phyloP scores from a whole-genome alignment of 2,329 filamentous ascomycete genomes.

The Calonectria crousiana region DNA sequence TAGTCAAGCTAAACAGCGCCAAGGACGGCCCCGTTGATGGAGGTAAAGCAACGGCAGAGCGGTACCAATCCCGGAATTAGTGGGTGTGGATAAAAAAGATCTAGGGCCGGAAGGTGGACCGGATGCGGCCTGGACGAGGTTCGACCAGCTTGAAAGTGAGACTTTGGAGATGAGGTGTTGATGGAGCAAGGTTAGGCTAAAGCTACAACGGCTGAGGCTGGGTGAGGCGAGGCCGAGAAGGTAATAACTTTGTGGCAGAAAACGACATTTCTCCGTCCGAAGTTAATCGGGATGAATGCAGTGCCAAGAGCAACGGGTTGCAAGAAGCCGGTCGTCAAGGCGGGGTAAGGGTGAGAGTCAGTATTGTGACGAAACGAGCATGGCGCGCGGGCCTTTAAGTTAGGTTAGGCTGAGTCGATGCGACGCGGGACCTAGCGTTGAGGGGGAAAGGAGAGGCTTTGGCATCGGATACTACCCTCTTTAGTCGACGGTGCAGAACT shows the following conservation, averaged over 20 bases:
- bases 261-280: background rate
- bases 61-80: background rate
- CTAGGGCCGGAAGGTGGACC: background rate
- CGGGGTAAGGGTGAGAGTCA: background rate
- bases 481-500: constrained; percentile 35
- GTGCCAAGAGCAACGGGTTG: background rate
- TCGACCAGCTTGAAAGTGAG: background rate
- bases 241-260: background rate
- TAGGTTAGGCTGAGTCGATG: constrained; percentile 11
- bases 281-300: constrained; percentile 11
- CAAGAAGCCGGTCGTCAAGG: background rate
- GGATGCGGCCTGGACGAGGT: background rate
- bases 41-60: constrained; percentile 7
- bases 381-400: constrained; percentile 8
- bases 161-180: constrained; percentile 9
- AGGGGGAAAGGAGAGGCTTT: background rate
- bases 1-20: background rate
- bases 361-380: constrained; percentile 15
- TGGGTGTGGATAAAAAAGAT: background rate
- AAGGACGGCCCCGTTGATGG: constrained; percentile 10
- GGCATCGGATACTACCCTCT: constrained; percentile 15
- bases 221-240: constrained; percentile 10
- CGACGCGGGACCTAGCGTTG: constrained; percentile 24
- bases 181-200: constrained; percentile 20
- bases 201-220: constrained; percentile 32